Conservation (phyloP, 768 basidiomycete species). For the Pulveroboletus sp. region DNA sequence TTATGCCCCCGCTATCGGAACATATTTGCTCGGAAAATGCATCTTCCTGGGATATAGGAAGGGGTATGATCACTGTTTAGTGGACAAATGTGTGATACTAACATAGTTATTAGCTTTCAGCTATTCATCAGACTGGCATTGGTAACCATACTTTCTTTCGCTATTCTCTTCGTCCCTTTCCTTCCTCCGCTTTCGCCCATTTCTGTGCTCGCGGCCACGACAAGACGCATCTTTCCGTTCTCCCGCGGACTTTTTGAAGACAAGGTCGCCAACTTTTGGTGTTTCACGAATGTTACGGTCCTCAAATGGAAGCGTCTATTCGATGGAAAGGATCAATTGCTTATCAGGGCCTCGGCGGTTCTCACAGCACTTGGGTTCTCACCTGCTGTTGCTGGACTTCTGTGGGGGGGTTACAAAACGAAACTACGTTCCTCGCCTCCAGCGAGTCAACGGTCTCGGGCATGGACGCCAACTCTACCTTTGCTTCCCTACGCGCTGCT, state of each 20-base stretch:
- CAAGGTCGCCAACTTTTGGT: conserved; percentile 98
- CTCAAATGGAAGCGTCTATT: conserved; percentile 70
- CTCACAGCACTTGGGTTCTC: conserved; percentile 71
- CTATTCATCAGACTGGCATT: conserved; percentile 66
- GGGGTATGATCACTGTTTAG: conserved; percentile 50
- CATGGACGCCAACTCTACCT: conserved; percentile 51
- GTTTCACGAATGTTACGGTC: conserved; percentile 75
- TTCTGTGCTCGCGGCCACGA: conserved; percentile 52
- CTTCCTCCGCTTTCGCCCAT: conserved; percentile 60
- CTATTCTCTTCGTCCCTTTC: conserved; percentile 75
- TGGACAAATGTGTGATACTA: neutral
- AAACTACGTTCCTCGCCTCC: conserved; percentile 7
- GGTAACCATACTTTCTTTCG: conserved; percentile 59
- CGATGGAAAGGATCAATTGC: conserved; percentile 39
- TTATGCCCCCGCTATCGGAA: conserved; percentile 89
- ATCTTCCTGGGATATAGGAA: conserved; percentile 64
- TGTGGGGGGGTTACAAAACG: conserved; percentile 37
- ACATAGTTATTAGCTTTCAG: conserved; percentile 29
- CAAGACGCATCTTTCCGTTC: conserved; percentile 88
- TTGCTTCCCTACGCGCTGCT: conserved; percentile 80
- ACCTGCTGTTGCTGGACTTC: conserved; percentile 49
- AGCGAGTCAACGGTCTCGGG: neutral
- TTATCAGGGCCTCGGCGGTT: conserved; percentile 62
- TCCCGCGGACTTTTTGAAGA: conserved; percentile 88
- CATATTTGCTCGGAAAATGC: conserved; percentile 88